Evolutionary conservation across 805 yeast species (phyloP), one percentile per base, ranked within the genome.

Genomic region (Scheffersomyces amazonensis): DNA sequence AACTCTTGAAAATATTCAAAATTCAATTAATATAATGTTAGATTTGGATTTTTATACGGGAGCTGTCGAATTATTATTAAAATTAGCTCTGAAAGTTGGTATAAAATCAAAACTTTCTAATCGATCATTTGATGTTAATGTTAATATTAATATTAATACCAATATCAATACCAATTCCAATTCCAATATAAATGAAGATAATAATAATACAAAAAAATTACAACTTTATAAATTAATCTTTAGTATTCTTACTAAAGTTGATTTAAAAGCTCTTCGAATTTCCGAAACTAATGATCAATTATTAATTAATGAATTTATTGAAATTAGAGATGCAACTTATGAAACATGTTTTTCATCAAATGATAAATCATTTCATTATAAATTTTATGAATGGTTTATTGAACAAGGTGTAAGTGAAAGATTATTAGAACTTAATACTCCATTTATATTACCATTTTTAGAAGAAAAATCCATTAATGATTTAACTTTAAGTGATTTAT

Each of bases 341-440:
- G 74, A 76, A 7, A 73, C 83, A 13, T 87, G 93, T 39, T 80
- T 89, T 51, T 75, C 76, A 13, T 81, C 82, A 37, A 71, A 76
- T 32, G 98, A 93, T 56, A 86, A 83, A 52, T 59, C 80, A n/a
- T 93, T 93, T 73, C 99, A 93, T 47, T 88, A 82, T 62, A 86
- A 87, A 46, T 76, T 93, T 47, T 93, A 93, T 60, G 91, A 87
- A 57, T 93, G 98, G 97, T 81, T 88, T 49, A 82, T 88, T 23
- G 64, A 72, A 31, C 87, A 86, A 53, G 90, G 87, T 3, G 75
- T 80, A 20, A 82, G 87, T 43, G 93, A 84, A 39, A 78, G 86
- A 44, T 66, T 93, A 31, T 69, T 91, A 42, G 87, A 83, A 33
- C 74, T 91, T 40, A 85, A 87, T 37, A 87, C 97, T 0, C 86